Conservation (phyloP, 768 basidiomycete genomes). For the Psilocybe subaeruginosa region DNA sequence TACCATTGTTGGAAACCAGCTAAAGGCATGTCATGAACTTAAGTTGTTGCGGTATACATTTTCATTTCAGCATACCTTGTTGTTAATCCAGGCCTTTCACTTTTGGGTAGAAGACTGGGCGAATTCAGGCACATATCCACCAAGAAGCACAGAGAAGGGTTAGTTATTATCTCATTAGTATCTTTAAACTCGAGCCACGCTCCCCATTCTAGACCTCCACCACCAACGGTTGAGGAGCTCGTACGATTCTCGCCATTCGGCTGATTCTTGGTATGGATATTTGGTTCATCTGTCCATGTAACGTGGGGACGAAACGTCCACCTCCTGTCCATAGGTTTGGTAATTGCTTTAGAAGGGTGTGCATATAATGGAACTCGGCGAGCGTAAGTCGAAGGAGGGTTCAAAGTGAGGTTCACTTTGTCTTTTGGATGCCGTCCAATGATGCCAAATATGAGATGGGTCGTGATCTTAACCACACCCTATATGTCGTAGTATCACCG, state of each 20-base stretch:
- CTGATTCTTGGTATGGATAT: conserved; percentile 41
- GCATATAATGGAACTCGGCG: conserved; percentile 58
- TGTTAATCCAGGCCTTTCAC: conserved; percentile 40
- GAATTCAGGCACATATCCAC: conserved; percentile 55
- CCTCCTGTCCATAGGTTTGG: conserved; percentile 21
- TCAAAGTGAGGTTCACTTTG: conserved; percentile 33
- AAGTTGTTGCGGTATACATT: neutral
- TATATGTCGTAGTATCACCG: conserved; percentile 21
- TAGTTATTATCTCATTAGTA: conserved; percentile 45
- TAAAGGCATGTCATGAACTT: conserved; percentile 21
- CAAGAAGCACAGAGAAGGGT: conserved; percentile 55
- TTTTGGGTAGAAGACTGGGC: conserved; percentile 49
- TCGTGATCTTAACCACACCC: conserved; percentile 48
- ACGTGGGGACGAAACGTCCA: conserved; percentile 41
- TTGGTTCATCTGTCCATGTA: conserved; percentile 41
- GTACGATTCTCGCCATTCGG: conserved; percentile 40
- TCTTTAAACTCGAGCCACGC: conserved; percentile 56
- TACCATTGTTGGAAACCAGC: conserved; percentile 68
- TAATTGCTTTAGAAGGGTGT: conserved; percentile 48
- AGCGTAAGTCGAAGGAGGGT: conserved; percentile 59
- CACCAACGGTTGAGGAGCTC: conserved; percentile 44
- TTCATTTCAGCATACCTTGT: conserved; percentile 26
- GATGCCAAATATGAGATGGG: conserved; percentile 60
- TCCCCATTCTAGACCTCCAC: conserved; percentile 60
- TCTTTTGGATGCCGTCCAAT: conserved; percentile 36